A percentile compares a stretch with the other conserved stretches of the same genome.
phyloP scores from a whole-genome alignment of 2,329 filamentous ascomycete genomes.

The Akanthomyces uredinophilus region DNA sequence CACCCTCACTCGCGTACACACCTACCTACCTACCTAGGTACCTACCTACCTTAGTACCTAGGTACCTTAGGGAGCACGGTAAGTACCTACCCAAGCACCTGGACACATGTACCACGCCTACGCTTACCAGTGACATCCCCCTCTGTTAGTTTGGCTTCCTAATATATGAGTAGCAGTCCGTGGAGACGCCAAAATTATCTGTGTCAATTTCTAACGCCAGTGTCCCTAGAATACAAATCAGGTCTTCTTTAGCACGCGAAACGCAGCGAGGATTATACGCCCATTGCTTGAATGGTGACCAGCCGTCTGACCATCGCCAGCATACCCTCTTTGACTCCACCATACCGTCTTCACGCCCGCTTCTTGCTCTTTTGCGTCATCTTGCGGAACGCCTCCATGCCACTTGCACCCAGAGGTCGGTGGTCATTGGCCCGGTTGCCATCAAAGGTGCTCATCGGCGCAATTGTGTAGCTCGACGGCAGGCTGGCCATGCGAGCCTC shows the following conservation, averaged over 20 bases:
- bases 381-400: constrained; percentile 59
- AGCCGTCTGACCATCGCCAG: too few relatives aligned
- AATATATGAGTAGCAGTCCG: not conserved
- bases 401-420: constrained; percentile 57
- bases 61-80: too few relatives aligned
- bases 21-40: too few relatives aligned
- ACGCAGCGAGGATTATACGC: too few relatives aligned
- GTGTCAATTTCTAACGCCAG: constrained; percentile 2
- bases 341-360: constrained; percentile 21
- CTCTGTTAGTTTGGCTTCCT: not conserved
- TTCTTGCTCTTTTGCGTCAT: constrained; percentile 62
- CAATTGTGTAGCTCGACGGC: constrained; percentile 54
- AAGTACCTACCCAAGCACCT: too few relatives aligned
- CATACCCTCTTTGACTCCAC: not conserved
- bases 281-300: too few relatives aligned
- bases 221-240: not conserved
- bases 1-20: too few relatives aligned
- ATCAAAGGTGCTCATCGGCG: constrained; percentile 58
- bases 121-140: not conserved
- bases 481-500: constrained; percentile 52
- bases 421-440: constrained; percentile 46
- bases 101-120: too few relatives aligned
- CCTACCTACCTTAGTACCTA: too few relatives aligned
- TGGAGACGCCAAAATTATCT: not conserved
- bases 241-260: not conserved